Evolutionary conservation across 768 basidiomycete genomes (phyloP).

Genomic region (Suillus tomentosus): DNA sequence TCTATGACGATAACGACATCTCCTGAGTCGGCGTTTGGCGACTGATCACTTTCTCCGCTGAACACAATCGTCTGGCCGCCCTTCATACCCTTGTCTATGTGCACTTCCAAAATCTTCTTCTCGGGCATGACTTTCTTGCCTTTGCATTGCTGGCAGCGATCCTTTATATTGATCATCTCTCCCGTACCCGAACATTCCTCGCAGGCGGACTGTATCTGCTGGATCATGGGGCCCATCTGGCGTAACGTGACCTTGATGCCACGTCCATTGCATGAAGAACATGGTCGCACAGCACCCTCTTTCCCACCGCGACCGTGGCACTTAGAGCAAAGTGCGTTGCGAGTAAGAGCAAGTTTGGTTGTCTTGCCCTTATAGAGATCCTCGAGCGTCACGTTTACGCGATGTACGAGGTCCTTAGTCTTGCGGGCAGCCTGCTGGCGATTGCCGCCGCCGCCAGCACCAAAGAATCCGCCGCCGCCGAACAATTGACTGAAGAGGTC

Average conservation of each 20-base stretch:
- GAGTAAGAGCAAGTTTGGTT: constrained; percentile 94
- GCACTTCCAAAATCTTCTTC: constrained; percentile 96
- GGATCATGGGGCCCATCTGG: constrained; percentile 99
- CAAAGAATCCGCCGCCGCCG: constrained; percentile 81
- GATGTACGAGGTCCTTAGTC: constrained; percentile 98
- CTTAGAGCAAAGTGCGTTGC: constrained; percentile 90
- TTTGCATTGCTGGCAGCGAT: constrained; percentile 89
- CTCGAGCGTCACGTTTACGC: constrained; percentile 94
- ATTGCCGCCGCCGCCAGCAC: constrained; percentile 52
- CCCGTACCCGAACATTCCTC: constrained; percentile 93
- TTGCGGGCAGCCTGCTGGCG: constrained; percentile 77
- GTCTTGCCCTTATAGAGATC: constrained; percentile 99
- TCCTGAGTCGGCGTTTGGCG: constrained; percentile 85
- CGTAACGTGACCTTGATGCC: constrained; percentile 90
- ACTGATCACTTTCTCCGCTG: constrained; percentile 89
- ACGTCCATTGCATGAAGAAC: constrained; percentile 79
- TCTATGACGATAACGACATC: constrained; percentile 95
- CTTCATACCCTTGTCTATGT: constrained; percentile 98
- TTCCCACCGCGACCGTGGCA: constrained; percentile 98
- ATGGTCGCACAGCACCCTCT: constrained; percentile 88
- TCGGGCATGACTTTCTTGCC: constrained; percentile 95
- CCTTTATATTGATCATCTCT: constrained; percentile 91
- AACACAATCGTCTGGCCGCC: constrained; percentile 90
- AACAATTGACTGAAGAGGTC: constrained; percentile 98
- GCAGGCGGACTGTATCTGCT: constrained; percentile 96